phyloP scores from a whole-genome alignment of 495 filamentous ascomycete species.

The Penicillium crystallinum region DNA sequence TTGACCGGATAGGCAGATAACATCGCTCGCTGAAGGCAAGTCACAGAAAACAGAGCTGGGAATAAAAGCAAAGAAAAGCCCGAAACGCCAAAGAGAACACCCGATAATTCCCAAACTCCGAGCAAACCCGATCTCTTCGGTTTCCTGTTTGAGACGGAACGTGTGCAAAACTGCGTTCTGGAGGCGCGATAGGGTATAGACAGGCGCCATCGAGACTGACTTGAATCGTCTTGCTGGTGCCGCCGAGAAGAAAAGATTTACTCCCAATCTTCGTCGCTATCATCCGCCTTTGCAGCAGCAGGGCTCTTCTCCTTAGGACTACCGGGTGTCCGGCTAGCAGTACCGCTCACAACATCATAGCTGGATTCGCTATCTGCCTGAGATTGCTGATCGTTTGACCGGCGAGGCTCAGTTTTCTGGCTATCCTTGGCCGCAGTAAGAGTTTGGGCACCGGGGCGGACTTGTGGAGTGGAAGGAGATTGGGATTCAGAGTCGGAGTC shows the following conservation, averaged over 20 bases:
- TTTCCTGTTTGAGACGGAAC: not conserved
- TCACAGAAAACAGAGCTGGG: conserved; percentile 11
- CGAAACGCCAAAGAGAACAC: conserved; percentile 16
- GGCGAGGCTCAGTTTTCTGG: conserved; percentile 63
- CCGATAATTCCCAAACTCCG: conserved; percentile 19
- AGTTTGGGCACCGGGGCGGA: conserved; percentile 11
- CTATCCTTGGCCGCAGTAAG: conserved; percentile 23
- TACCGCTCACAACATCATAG: conserved; percentile 88
- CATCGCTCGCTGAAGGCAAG: conserved; percentile 21
- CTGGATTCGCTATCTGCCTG: conserved; percentile 85
- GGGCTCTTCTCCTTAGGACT: conserved; percentile 66
- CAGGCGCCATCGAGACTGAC: not conserved
- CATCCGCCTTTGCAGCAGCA: conserved; percentile 49
- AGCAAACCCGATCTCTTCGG: conserved; percentile 8
- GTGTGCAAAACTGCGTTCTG: not conserved
- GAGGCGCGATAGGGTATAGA: conserved; percentile 2
- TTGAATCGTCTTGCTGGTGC: conserved; percentile 10
- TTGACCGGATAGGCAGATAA: conserved; percentile 8
- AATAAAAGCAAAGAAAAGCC: conserved; percentile 13
- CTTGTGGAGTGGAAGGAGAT: conserved; percentile 49
- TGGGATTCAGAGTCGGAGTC: conserved; percentile 62
- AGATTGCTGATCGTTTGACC: conserved; percentile 80
- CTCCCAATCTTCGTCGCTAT: conserved; percentile 80
- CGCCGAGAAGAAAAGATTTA: conserved; percentile 31
- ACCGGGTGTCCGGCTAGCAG: conserved; percentile 68